These are phyloP conservation scores for Cicer judaicum DNA, from an alignment of 306 rosid genomes.

Conservation along the genomic window DNA sequence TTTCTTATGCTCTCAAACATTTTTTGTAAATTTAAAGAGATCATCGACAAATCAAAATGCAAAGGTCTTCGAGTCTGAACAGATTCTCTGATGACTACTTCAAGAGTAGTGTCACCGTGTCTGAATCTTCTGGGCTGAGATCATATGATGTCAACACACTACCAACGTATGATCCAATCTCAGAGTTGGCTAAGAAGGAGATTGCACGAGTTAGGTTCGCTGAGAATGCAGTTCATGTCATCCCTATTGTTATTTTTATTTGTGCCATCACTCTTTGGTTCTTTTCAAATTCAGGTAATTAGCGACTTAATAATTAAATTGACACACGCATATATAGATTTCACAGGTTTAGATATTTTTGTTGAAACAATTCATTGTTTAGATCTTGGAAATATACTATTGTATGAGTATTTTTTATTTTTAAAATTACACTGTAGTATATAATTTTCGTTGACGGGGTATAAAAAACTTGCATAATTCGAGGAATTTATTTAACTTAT, in stretches of 20 bases:
- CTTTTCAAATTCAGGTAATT: conserved; percentile 56
- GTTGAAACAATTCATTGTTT: no score
- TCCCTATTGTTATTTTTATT: conserved; percentile 64
- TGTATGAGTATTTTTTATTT: no score
- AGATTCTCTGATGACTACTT: conserved; percentile 64
- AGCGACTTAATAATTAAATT: no score
- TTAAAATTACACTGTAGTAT: no score
- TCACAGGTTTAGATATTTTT: no score
- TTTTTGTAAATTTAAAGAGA: no score
- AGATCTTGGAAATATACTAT: no score
- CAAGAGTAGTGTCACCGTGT: neutral
- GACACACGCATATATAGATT: no score
- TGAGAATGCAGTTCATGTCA: conserved; percentile 70
- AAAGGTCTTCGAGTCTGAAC: conserved; percentile 76
- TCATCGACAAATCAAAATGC: conserved; percentile 43
- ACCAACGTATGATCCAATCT: conserved; percentile 60
- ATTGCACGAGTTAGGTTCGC: conserved; percentile 66
- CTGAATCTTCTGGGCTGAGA: conserved; percentile 40
- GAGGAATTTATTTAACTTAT: no score
- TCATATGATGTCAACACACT: conserved; percentile 36
- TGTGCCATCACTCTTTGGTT: conserved; percentile 72
- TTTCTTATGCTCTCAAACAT: no score
- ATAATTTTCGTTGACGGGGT: no score
- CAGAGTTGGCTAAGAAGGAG: conserved; percentile 69
- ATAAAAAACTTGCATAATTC: no score